Evolutionary conservation across 106 monocot genomes (phyloP), one percentile per base, ranked within the genome.

Genomic region (Apostasia ramifera): DNA sequence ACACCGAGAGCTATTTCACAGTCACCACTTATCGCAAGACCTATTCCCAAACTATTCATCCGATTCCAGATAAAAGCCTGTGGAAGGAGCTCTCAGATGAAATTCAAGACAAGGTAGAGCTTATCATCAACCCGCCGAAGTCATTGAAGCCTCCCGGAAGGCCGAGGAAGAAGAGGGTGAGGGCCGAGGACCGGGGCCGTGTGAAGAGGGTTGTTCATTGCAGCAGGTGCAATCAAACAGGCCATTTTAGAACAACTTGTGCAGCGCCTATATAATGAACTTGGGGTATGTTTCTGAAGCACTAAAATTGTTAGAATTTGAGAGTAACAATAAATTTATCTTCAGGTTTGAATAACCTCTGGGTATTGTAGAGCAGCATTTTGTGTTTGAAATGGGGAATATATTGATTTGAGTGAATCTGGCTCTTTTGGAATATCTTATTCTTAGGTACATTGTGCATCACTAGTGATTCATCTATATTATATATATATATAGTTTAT

Each of bases 171-270:
- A 91, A 83, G 84, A 84, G 95, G 52, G 82, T 89, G 10, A 69
- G 95, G 8, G 86, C 95, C 8, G 95, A 97, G 74, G 95, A 97
- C 43, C 76, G 82, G 10, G 95, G 92, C 1, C 59, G 92, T 6
- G 69, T 85, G 54, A 97, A 92, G 72, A 53, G 95, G 68, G 85
- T 92, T 4, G 95, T 97, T 40, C 95, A 97, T 39, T 97, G 95
- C 59, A 97, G 95, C 74, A 70, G 95, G 54, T 97, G 95, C 77
- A 97, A 97, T 66, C 95, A 97, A 65, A 97, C 89, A 1, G 95
- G 95, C 0, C 95, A 97, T 70, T 92, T 97, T 57, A 84, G 95
- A 70, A 97, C 95, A 13, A 97, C 95, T 5, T 97, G 95, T 76
- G 86, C 95, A 45, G 95, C 95, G 8, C 95, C 95, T 11, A 89